Base-by-base conservation (phyloP, 83 land plant species). In the Picea abies region DNA sequence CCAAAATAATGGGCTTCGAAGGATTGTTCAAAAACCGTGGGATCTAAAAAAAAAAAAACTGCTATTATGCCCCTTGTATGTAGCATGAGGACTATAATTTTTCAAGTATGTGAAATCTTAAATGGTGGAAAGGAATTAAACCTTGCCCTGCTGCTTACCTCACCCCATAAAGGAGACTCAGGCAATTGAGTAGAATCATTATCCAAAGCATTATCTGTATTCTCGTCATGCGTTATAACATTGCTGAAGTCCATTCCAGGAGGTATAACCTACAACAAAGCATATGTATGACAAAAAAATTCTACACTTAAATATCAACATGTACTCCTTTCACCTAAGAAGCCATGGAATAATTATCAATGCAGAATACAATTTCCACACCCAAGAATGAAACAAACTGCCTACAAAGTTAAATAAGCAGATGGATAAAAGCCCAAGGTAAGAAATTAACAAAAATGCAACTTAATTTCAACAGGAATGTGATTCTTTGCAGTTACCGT, bases 241-340 rank as follows among this genome's bases (percentile, higher is more conserved):
- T 88, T 75, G 84, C 91, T 91, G 85, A 95, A 95, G 61, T 95
- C 97, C 96, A 94, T 94, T 25, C 96, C 96, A 58, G 96, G 96
- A 12, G 96, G 93, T 68, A 94, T 94, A 3, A 94, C 96, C 96
- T 94, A 52, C 23, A 44, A 52, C 20, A 56, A 81, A 52, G 62
- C 37, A 52, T 58, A 10, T 17, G 16, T 37, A 25, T 22, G 1
- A 52, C n/a, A 23, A 56, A 12, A 76, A 76, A 8, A 5, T 26
- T 76, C 52, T 26, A 19, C 26, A 52, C 16, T 17, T 16, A 52
- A 23, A 49, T 76, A 4, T 29, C 56, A 75, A 75, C 16, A 76
- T n/a, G 32, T 4, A 76, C 22, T 0, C 78, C 11, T 52, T 52
- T 52, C 14, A 47, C 44, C 17, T 49, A 16, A 76, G 35, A 49